phyloP scores from a whole-genome alignment of 495 filamentous ascomycete species.

The Xeromyces bisporus region DNA sequence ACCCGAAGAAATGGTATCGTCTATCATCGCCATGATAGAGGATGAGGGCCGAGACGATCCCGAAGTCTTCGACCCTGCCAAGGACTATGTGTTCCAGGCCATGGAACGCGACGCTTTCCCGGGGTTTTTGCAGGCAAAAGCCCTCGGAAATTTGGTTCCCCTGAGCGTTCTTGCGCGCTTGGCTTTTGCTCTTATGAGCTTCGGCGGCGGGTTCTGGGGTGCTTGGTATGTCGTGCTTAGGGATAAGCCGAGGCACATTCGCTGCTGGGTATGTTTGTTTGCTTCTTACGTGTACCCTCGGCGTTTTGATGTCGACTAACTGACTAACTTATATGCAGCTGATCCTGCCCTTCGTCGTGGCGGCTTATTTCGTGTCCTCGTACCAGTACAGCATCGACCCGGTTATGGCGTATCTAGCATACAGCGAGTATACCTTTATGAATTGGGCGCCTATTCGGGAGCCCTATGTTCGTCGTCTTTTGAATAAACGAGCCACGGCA shows the following conservation, averaged over 20 bases:
- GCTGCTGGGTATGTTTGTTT: conserved; percentile 58
- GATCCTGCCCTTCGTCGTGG: conserved; percentile 84
- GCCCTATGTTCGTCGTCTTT: conserved; percentile 69
- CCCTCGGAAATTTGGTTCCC: conserved; percentile 84
- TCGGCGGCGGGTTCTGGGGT: conserved; percentile 89
- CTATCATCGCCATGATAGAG: conserved; percentile 71
- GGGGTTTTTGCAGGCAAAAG: conserved; percentile 86
- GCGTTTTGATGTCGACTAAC: not conserved
- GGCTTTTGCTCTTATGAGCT: conserved; percentile 65
- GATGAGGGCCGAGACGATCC: conserved; percentile 83
- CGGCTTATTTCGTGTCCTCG: conserved; percentile 69
- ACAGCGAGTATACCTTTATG: conserved; percentile 91
- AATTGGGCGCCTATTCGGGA: conserved; percentile 73
- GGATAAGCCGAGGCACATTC: conserved; percentile 49
- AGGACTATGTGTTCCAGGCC: conserved; percentile 97
- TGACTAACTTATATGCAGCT: conserved; percentile 37
- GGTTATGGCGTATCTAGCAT: conserved; percentile 69
- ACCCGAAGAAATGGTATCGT: conserved; percentile 65
- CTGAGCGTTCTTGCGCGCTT: conserved; percentile 68
- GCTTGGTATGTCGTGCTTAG: conserved; percentile 86
- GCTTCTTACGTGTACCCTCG: not conserved
- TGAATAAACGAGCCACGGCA: conserved; percentile 65
- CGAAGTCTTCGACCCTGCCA: conserved; percentile 89
- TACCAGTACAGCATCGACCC: conserved; percentile 94
- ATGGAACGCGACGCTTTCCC: conserved; percentile 99